phyloP scores from a whole-genome alignment of 2,329 filamentous ascomycete genomes.

The Alternaria angustiovoidea region DNA sequence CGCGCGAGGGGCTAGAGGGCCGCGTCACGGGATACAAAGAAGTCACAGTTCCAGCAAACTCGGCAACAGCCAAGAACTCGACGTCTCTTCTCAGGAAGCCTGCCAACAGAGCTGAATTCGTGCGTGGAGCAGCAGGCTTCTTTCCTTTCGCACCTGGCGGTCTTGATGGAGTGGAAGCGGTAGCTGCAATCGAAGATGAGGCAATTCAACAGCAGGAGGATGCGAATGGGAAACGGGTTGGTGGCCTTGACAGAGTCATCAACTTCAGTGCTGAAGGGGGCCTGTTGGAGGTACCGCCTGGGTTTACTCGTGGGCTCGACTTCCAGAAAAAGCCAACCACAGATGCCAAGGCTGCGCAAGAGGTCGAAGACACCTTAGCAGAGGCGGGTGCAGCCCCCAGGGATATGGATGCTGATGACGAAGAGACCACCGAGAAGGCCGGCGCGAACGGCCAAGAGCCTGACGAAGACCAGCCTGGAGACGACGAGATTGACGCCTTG shows the following conservation, averaged over 20 bases:
- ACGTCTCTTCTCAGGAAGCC: constrained; percentile 89
- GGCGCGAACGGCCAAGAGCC: constrained; percentile 39
- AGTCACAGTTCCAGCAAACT: constrained; percentile 88
- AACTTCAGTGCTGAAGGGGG: constrained; percentile 80
- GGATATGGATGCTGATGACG: constrained; percentile 32
- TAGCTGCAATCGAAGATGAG: constrained; percentile 84
- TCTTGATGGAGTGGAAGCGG: constrained; percentile 83
- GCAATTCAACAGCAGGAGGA: constrained; percentile 62
- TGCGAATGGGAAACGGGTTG: constrained; percentile 51
- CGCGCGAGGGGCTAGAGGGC: constrained; percentile 88
- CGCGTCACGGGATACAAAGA: constrained; percentile 93
- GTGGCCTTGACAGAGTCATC: constrained; percentile 82
- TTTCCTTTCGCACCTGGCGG: constrained; percentile 94
- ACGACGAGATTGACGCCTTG: constrained; percentile 80
- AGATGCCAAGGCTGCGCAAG: constrained; percentile 70
- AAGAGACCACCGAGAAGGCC: constrained; percentile 36
- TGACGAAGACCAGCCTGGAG: constrained; percentile 57
- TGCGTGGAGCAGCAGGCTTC: constrained; percentile 89
- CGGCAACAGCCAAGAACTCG: constrained; percentile 92
- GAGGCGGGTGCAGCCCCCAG: constrained; percentile 54
- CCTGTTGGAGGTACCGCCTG: constrained; percentile 82
- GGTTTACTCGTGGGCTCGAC: constrained; percentile 79
- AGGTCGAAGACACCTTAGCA: constrained; percentile 71
- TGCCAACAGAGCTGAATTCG: constrained; percentile 86
- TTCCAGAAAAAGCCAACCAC: constrained; percentile 68